Conservation (phyloP, 1,284 basidiomycete species). For the Ustilago cynodontis region DNA sequence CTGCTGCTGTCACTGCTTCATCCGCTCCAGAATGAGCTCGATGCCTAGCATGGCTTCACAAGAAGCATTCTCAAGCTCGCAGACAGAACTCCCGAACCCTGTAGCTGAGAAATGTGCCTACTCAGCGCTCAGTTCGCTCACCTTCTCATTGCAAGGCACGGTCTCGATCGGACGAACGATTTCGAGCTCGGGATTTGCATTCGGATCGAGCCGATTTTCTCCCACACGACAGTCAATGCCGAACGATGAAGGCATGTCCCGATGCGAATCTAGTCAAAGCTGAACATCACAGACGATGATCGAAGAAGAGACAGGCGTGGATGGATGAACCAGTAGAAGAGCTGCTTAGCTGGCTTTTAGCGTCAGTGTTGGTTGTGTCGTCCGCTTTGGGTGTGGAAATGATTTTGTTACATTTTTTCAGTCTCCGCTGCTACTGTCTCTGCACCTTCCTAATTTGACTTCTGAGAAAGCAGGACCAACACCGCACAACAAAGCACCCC, state of each 20-base stretch:
- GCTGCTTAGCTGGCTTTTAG: neutral
- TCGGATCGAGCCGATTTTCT: slow-evolving; percentile 1
- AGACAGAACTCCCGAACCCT: neutral
- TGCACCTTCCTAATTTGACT: slow-evolving; percentile 38
- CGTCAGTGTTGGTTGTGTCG: slow-evolving; percentile 7
- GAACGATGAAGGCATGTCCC: neutral
- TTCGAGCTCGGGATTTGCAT: too few species aligned
- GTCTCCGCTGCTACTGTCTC: slow-evolving; percentile 16
- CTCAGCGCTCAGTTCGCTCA: neutral
- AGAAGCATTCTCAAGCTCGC: neutral
- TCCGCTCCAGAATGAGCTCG: too few species aligned
- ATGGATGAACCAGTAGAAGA: neutral
- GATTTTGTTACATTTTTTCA: slow-evolving; percentile 13
- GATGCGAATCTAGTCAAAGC: neutral
- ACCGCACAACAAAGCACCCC: slow-evolving; percentile 14
- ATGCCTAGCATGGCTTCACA: neutral
- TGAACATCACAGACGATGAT: neutral
- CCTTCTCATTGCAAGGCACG: neutral
- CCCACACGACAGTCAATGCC: neutral
- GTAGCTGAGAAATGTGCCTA: neutral
- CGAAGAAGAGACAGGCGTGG: neutral
- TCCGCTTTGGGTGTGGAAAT: slow-evolving; percentile 17
- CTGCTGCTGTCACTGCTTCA: neutral
- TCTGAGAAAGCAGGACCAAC: neutral
- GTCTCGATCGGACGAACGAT: neutral